A percentile compares a stretch with the other conserved stretches of the same genome.
Evolutionary conservation across 129 eudicot genomes (phyloP).

Genomic region (Helianthus tuberosus): DNA sequence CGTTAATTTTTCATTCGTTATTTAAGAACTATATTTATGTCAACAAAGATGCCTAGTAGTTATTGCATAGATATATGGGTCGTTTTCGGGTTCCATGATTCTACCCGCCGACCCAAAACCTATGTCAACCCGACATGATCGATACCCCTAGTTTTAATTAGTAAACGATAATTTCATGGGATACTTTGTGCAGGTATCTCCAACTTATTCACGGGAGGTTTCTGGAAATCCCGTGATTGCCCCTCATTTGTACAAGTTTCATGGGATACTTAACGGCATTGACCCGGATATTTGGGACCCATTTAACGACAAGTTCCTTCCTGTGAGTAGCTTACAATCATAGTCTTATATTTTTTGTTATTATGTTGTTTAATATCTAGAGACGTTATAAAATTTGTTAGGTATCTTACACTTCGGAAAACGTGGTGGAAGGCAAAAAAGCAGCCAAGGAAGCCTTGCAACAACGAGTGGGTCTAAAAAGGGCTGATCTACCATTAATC

Average conservation of each 20-base stretch:
- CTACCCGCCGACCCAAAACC: too few relatives aligned
- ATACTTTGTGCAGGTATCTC: conserved; percentile 72
- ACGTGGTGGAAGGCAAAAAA: conserved; percentile 92
- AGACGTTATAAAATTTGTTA: conserved; percentile 25
- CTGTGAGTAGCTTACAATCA: conserved; percentile 58
- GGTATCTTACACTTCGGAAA: conserved; percentile 84
- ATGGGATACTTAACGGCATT: conserved; percentile 95
- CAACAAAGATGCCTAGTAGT: not conserved
- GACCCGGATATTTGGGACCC: conserved; percentile 99
- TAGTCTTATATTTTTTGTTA: not conserved
- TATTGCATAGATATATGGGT: not conserved
- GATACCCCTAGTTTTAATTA: too few relatives aligned
- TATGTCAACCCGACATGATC: too few relatives aligned
- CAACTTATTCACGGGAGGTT: conserved; percentile 89
- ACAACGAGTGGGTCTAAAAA: conserved; percentile 68
- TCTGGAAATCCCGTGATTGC: conserved; percentile 74
- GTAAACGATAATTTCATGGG: not conserved
- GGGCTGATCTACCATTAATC: conserved; percentile 77
- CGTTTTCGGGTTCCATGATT: too few relatives aligned
- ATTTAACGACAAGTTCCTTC: conserved; percentile 79
- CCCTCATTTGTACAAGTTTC: conserved; percentile 90
- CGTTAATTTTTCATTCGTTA: not conserved
- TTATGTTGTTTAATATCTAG: not conserved
- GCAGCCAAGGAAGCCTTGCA: conserved; percentile 98
- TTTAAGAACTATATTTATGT: not conserved